These are phyloP conservation scores for Yamadazyma sp. DNA, from an alignment of 805 yeast genomes.

Conservation along the genomic window DNA sequence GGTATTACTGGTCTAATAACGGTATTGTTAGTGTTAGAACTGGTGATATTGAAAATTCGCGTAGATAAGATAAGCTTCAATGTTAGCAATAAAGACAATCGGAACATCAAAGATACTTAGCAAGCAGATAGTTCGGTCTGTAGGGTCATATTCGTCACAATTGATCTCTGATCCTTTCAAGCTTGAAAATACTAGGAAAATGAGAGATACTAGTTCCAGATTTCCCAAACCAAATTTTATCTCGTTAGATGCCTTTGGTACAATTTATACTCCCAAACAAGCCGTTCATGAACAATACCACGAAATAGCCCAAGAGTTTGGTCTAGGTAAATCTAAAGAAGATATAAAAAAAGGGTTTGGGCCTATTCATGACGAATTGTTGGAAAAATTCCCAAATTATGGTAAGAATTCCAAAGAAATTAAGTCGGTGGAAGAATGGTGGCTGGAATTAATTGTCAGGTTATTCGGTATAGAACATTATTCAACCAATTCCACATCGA, in stretches of 20 bases:
- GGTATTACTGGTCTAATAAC: no score
- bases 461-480: constrained; percentile 37
- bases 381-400: constrained; percentile 52
- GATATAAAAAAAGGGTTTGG: constrained; percentile 25
- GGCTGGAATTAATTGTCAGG: constrained; percentile 49
- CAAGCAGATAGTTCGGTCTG: no score
- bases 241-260: constrained; percentile 68
- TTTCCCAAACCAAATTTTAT: constrained; percentile 47
- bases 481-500: constrained; percentile 18
- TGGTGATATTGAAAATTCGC: no score
- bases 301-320: constrained; percentile 44
- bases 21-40: no score
- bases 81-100: no score
- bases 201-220: constrained; percentile 21
- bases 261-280: constrained; percentile 55
- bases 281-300: constrained; percentile 57
- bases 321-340: constrained; percentile 29
- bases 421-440: constrained; percentile 45
- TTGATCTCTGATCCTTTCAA: constrained; percentile 24
- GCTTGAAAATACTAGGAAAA: constrained; percentile 19
- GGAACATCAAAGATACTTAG: no score
- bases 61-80: no score
- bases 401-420: constrained; percentile 43
- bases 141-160: constrained; percentile 1
- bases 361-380: constrained; percentile 32